Evolutionary conservation across 768 basidiomycete species (phyloP).

Genomic region (Kwoniella newhampshirensis): DNA sequence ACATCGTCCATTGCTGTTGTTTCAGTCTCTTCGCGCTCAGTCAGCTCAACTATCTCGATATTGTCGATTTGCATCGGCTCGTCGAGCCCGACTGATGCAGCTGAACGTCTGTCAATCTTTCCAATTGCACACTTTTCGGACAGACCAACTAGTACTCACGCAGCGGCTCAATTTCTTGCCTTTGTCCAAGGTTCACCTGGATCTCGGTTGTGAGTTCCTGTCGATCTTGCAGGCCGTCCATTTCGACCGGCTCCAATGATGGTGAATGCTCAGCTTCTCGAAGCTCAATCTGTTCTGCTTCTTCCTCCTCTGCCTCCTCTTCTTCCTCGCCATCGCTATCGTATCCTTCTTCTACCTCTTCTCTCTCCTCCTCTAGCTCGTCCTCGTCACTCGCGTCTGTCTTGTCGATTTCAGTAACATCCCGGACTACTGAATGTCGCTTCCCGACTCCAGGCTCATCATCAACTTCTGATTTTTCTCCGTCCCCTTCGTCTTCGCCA

Average conservation of each 20-base stretch:
- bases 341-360: conserved; percentile 4
- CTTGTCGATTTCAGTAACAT: no score
- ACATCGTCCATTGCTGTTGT: no score
- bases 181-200: no score
- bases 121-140: no score
- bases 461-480: not conserved
- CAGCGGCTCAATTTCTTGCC: no score
- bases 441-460: conserved; percentile 9
- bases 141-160: no score
- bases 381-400: no score
- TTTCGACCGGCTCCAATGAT: not conserved
- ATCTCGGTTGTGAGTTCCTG: no score
- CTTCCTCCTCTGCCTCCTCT: not conserved
- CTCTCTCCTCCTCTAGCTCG: conserved; percentile 16
- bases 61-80: not conserved
- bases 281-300: not conserved
- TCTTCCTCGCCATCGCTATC: not conserved
- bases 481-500: conserved; percentile 5
- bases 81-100: no score
- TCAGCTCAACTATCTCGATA: not conserved
- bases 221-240: not conserved
- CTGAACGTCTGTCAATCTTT: no score
- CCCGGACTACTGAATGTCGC: no score
- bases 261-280: not conserved
- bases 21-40: not conserved